These are phyloP conservation scores for Prunus mume DNA, from an alignment of 306 rosid species.

Conservation along the genomic window DNA sequence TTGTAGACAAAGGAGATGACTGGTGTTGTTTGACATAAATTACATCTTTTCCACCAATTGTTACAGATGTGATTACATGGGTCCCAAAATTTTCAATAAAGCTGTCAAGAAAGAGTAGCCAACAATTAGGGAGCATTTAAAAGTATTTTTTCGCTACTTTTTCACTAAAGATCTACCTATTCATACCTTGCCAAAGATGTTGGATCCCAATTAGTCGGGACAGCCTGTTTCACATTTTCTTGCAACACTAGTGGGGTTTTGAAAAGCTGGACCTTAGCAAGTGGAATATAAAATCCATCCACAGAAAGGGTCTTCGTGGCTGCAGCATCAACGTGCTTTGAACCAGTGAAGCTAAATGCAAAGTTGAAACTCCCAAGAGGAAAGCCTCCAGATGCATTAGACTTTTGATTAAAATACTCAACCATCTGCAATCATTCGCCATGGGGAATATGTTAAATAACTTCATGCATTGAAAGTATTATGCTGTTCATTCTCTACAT, in stretches of 20 bases:
- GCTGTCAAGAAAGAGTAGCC: slow-evolving; percentile 46
- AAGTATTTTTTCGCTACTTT: slow-evolving; percentile 14
- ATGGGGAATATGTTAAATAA: slow-evolving; percentile 25
- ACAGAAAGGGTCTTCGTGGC: slow-evolving; percentile 68
- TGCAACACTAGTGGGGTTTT: slow-evolving; percentile 48
- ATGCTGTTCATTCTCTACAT: neutral
- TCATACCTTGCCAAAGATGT: slow-evolving; percentile 69
- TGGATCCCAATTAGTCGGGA: slow-evolving; percentile 77
- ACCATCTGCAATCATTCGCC: slow-evolving; percentile 70
- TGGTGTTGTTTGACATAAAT: slow-evolving; percentile 79
- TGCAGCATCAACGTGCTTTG: slow-evolving; percentile 58
- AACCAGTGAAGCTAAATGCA: slow-evolving; percentile 89
- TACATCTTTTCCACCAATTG: slow-evolving; percentile 90
- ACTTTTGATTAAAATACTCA: slow-evolving; percentile 70
- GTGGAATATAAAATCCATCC: slow-evolving; percentile 75
- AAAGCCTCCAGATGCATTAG: slow-evolving; percentile 53
- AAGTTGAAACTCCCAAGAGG: slow-evolving; percentile 84
- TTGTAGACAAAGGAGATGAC: slow-evolving; percentile 64
- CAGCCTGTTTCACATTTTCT: slow-evolving; percentile 59
- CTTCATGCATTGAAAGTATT: neutral
- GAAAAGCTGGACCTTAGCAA: slow-evolving; percentile 66
- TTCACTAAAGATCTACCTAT: slow-evolving; percentile 13
- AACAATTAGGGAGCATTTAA: slow-evolving; percentile 23
- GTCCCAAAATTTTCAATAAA: slow-evolving; percentile 89
- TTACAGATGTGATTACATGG: slow-evolving; percentile 73